A percentile compares a stretch with the other conserved stretches of the same genome.
phyloP scores from a whole-genome alignment of 306 rosid species.

The Trichosanthes cucumerina region DNA sequence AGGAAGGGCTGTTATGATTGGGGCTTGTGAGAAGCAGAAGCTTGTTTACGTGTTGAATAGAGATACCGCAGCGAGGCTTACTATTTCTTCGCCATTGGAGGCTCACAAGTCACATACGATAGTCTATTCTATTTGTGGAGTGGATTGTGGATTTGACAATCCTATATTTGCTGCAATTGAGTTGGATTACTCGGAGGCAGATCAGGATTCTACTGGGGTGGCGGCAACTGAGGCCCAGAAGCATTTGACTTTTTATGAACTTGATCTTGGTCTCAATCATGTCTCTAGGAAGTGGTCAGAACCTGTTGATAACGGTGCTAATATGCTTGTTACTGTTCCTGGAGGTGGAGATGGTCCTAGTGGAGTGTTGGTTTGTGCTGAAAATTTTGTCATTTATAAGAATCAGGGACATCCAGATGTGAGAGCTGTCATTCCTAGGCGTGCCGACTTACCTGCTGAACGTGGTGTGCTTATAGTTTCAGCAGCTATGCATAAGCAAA shows the following conservation, averaged over 20 bases:
- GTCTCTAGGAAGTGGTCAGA: constrained; percentile 97
- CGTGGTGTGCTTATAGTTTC: constrained; percentile 93
- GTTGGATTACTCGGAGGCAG: constrained; percentile 82
- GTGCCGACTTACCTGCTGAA: constrained; percentile 70
- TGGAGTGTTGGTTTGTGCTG: constrained; percentile 94
- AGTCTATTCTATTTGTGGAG: constrained; percentile 87
- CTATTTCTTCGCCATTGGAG: constrained; percentile 85
- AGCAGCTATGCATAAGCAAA: constrained; percentile 77
- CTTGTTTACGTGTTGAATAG: constrained; percentile 88
- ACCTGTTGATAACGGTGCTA: constrained; percentile 88
- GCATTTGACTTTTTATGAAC: constrained; percentile 76
- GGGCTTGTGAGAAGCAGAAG: constrained; percentile 94
- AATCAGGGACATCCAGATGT: constrained; percentile 82
- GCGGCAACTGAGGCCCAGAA: constrained; percentile 82
- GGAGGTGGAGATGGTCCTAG: constrained; percentile 98
- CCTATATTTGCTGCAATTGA: constrained; percentile 91
- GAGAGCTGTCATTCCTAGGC: constrained; percentile 90
- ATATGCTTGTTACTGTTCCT: constrained; percentile 88
- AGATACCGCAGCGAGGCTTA: constrained; percentile 84
- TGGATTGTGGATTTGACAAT: constrained; percentile 95
- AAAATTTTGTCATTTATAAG: constrained; percentile 89
- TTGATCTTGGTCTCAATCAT: constrained; percentile 87
- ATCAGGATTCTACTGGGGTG: constrained; percentile 72
- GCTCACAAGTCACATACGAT: constrained; percentile 81
- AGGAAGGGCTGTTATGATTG: constrained; percentile 93